These are phyloP conservation scores for Picea sitchensis DNA, from an alignment of 75 land plant species.

Conservation along the genomic window DNA sequence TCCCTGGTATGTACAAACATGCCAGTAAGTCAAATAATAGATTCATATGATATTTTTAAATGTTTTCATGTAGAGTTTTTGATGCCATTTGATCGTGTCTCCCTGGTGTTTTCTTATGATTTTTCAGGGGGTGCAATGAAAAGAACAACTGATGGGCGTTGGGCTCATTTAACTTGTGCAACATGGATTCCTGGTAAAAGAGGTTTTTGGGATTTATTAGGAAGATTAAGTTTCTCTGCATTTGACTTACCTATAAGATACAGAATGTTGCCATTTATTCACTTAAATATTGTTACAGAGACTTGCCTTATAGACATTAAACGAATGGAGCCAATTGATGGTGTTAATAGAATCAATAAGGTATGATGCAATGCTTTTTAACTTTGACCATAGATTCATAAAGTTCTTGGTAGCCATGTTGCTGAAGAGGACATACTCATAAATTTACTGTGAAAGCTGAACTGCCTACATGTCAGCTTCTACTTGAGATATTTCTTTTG, in stretches of 20 bases:
- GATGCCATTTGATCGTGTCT: background rate
- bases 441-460: background rate
- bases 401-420: background rate
- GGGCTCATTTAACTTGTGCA: slow-evolving; percentile 99
- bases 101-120: background rate
- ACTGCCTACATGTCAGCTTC: no score
- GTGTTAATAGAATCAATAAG: slow-evolving; percentile 75
- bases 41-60: background rate
- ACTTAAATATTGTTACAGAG: slow-evolving; percentile 35
- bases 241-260: background rate
- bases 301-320: slow-evolving; percentile 86
- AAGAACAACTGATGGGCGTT: slow-evolving; percentile 86
- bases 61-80: no score
- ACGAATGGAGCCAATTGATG: slow-evolving; percentile 97
- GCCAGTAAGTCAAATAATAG: no score
- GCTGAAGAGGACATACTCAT: background rate
- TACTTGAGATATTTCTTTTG: background rate
- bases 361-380: slow-evolving; percentile 20
- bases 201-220: background rate
- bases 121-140: slow-evolving; percentile 91
- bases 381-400: background rate
- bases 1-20: slow-evolving; percentile 42
- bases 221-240: background rate
- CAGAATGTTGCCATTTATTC: background rate
- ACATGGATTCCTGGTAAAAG: slow-evolving; percentile 94